These are phyloP conservation scores for Conticribra guillardii DNA, from an alignment of 108 stramenopile genomes.

Conservation along the genomic window DNA sequence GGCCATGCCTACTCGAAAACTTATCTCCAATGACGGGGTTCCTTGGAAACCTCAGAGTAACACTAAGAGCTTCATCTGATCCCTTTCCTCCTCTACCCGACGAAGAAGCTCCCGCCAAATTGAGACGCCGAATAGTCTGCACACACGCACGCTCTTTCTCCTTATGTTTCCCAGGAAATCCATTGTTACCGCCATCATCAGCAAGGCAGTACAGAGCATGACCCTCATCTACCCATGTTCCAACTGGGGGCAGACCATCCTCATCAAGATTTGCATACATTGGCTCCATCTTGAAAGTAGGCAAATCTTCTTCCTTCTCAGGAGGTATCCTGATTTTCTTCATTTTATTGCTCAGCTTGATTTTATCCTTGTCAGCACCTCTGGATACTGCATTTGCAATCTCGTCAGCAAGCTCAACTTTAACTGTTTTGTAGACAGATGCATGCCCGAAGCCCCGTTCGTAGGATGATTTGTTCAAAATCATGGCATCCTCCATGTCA, in stretches of 20 bases:
- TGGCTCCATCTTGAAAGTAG: constrained; percentile 48
- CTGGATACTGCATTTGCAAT: constrained; percentile 55
- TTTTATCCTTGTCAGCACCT: constrained; percentile 62
- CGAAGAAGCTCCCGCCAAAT: constrained; percentile 28
- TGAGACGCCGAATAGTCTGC: constrained; percentile 75
- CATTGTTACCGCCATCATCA: constrained; percentile 74
- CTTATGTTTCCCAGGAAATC: constrained; percentile 85
- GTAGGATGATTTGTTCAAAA: constrained; percentile 95
- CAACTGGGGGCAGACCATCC: constrained; percentile 95
- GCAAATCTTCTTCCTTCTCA: constrained; percentile 42
- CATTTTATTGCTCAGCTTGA: constrained; percentile 39
- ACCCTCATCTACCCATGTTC: constrained; percentile 82
- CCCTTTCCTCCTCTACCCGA: constrained; percentile 44
- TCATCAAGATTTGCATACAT: constrained; percentile 75
- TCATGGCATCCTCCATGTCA: constrained; percentile 99
- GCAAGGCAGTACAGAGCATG: constrained; percentile 93
- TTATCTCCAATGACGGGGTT: constrained; percentile 99
- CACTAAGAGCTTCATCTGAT: constrained; percentile 56
- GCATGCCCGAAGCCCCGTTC: constrained; percentile 96
- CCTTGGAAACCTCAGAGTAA: constrained; percentile 94
- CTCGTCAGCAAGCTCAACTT: constrained; percentile 87
- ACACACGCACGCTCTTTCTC: constrained; percentile 91
- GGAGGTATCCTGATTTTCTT: constrained; percentile 42
- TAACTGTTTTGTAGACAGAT: constrained; percentile 93
- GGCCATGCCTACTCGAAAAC: constrained; percentile 98